Conservation (phyloP, 352 stramenopile species). For the Phytophthora pistaciae region DNA sequence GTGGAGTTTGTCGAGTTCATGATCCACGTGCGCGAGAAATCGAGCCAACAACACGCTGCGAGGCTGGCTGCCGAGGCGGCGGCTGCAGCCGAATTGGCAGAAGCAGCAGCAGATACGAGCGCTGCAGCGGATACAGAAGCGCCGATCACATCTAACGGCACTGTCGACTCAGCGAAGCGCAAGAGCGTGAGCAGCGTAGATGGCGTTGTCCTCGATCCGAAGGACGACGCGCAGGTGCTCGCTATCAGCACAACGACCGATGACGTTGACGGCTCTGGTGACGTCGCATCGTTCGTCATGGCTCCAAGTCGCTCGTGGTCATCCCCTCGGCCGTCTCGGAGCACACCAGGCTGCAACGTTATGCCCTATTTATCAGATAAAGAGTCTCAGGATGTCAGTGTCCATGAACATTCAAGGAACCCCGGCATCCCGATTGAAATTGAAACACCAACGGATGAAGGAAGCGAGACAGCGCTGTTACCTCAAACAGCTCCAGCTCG, state of each 20-base stretch:
- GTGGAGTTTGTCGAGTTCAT: constrained; percentile 91
- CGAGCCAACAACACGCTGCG: constrained; percentile 51
- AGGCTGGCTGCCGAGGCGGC: constrained; percentile 28
- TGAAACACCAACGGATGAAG: constrained; percentile 20
- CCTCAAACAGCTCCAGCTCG: constrained; percentile 20
- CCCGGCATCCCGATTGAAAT: constrained; percentile 18
- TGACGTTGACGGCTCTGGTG: background rate
- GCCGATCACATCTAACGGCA: background rate
- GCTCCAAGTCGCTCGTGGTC: constrained; percentile 17
- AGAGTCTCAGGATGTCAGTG: constrained; percentile 15
- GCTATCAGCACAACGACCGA: constrained; percentile 13
- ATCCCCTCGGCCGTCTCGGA: constrained; percentile 18
- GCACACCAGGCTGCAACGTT: constrained; percentile 16
- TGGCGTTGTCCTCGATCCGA: constrained; percentile 1
- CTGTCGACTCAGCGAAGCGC: background rate
- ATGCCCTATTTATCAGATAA: constrained; percentile 36
- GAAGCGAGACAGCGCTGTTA: constrained; percentile 20
- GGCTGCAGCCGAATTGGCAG: constrained; percentile 7
- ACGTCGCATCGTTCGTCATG: constrained; percentile 9
- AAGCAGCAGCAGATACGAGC: background rate
- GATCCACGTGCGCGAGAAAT: constrained; percentile 83
- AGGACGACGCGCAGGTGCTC: constrained; percentile 4
- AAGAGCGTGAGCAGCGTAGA: constrained; percentile 5
- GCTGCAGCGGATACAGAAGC: background rate
- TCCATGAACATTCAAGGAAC: background rate